phyloP scores from a whole-genome alignment of 345 rosid species.

The Carallia pectinifolia region DNA sequence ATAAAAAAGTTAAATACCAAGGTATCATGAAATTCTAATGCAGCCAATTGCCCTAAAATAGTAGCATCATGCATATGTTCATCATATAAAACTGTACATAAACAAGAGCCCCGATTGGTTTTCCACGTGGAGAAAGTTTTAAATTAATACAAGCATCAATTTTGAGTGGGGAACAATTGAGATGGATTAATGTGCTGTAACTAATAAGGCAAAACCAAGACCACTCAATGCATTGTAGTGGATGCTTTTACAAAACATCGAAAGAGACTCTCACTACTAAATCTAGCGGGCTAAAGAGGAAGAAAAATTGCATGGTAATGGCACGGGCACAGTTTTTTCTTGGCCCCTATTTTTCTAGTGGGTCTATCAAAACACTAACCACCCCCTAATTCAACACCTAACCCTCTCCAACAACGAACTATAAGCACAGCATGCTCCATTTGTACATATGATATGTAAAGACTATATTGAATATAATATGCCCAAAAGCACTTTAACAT shows the following conservation, averaged over 20 bases:
- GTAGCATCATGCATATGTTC: no score
- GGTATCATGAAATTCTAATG: no score
- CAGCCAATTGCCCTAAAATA: no score
- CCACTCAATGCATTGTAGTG: conserved; percentile 26
- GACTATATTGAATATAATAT: background rate
- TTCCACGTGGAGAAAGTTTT: no score
- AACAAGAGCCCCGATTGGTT: no score
- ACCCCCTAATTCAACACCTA: conserved; percentile 11
- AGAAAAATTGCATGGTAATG: conserved; percentile 9
- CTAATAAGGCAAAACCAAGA: conserved; percentile 26
- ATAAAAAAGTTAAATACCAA: no score
- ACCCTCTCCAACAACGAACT: background rate
- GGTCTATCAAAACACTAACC: conserved; percentile 16
- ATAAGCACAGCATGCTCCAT: background rate
- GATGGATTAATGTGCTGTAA: conserved; percentile 19
- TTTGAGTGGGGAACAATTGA: conserved; percentile 35
- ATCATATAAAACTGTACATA: no score
- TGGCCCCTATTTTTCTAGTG: conserved; percentile 2
- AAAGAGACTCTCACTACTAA: conserved; percentile 28
- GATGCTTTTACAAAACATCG: conserved; percentile 18
- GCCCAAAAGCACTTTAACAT: background rate
- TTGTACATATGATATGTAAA: no score
- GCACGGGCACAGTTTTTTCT: background rate
- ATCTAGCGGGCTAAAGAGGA: conserved; percentile 5
- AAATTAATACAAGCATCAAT: background rate